Conservation (phyloP, 495 filamentous ascomycete genomes). For the Penicillium simplicissimum region DNA sequence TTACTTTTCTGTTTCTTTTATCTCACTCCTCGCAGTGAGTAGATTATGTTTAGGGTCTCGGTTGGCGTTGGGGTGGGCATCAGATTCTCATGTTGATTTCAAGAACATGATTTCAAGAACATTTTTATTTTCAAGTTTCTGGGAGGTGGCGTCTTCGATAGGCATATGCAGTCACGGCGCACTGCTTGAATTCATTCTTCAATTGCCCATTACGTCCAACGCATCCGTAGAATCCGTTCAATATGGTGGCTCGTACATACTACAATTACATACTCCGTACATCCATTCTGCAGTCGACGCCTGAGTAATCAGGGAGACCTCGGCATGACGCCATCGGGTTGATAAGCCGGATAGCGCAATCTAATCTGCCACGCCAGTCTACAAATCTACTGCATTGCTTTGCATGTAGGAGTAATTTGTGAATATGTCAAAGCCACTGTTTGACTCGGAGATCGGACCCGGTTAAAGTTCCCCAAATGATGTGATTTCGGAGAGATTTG, state of each 20-base stretch:
- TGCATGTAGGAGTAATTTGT: too few species aligned
- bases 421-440: too few species aligned
- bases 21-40: background rate
- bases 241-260: too few species aligned
- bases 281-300: too few species aligned
- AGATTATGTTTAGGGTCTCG: background rate
- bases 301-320: too few species aligned
- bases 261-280: too few species aligned
- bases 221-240: too few species aligned
- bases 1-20: background rate
- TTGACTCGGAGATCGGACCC: too few species aligned
- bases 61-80: background rate
- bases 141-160: background rate
- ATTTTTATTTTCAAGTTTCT: background rate
- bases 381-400: too few species aligned
- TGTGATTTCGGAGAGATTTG: conserved; percentile 14
- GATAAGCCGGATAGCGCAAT: too few species aligned
- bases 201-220: background rate
- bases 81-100: conserved; percentile 8
- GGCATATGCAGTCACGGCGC: background rate
- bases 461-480: background rate
- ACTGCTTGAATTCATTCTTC: background rate
- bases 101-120: conserved; percentile 1
- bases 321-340: too few species aligned
- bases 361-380: too few species aligned